Evolutionary conservation across 306 rosid genomes (phyloP).

Genomic region (Senna siamea): DNA sequence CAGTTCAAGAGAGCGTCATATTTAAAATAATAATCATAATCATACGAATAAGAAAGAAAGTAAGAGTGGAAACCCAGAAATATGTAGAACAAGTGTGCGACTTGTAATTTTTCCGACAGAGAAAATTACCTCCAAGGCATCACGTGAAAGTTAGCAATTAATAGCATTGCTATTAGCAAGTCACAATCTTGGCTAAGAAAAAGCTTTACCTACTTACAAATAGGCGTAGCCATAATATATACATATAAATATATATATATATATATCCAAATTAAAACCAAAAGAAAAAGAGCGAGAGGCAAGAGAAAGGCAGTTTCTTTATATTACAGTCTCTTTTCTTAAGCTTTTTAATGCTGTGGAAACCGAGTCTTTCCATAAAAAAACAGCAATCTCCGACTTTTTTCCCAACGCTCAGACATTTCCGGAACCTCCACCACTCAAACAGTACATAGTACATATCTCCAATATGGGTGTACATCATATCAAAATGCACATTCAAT

Average conservation of each 20-base stretch:
- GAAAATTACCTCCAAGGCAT: constrained; percentile 56
- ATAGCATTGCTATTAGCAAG: constrained; percentile 45
- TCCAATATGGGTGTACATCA: constrained; percentile 43
- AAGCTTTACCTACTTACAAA: constrained; percentile 47
- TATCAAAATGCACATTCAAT: constrained; percentile 40
- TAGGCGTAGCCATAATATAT: constrained; percentile 19
- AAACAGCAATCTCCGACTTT: constrained; percentile 6
- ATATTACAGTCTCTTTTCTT: constrained; percentile 35
- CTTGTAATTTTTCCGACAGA: constrained; percentile 30
- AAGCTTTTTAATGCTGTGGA: constrained; percentile 44
- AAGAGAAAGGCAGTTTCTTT: constrained; percentile 32
- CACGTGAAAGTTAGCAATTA: constrained; percentile 61
- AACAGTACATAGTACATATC: constrained; percentile 36
- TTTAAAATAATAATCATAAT: too few relatives aligned
- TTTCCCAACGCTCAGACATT: constrained; percentile 36
- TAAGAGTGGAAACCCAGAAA: too few relatives aligned
- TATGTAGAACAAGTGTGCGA: constrained; percentile 26
- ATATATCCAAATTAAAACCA: constrained; percentile 40
- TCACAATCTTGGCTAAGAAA: constrained; percentile 60
- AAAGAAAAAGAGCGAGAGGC: constrained; percentile 23
- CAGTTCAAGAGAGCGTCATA: neutral
- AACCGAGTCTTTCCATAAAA: constrained; percentile 12
- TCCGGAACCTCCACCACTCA: constrained; percentile 28
- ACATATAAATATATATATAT: too few relatives aligned
- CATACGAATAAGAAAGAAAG: too few relatives aligned